Base-by-base conservation (phyloP, 257 asterid genomes). In the Eustoma russellianum region DNA sequence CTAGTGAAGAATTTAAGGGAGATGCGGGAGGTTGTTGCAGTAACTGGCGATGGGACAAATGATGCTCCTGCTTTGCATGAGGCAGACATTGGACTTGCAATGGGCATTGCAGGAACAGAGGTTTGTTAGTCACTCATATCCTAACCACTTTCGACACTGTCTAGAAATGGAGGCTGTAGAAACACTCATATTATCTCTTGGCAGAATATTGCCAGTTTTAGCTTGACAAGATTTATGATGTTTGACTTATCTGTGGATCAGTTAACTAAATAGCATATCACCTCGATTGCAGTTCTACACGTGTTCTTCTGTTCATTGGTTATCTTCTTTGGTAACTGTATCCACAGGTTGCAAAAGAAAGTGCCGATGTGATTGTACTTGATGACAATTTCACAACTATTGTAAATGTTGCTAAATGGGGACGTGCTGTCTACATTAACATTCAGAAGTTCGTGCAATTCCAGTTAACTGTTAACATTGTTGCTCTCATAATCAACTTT, bases 401-500 rank as follows among this genome's bases (percentile, higher is more conserved):
- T 16, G 99, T 92, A 24, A 92, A 83, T 33, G 97, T 92, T 7
- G 99, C 94, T 16, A 88, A 76, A 70, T 88, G 97, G 99, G 99
- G 99, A 41, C 94, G 99, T 18, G 62, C 99, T 13, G 99, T 88
- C 56, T 92, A 92, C 71, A 88, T 92, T 70, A 92, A 92, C 72
- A 92, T 92, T 53, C 97, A 92, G 71, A 92, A 91, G 70, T 92
- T 92, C 59, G 99, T 92, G 66, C 99, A 92, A 65, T 92, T 92
- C 71, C 99, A 92, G 77, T 63, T 88, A 72, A 92, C 99, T 33
- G 94, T 92, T 35, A 92, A 92, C 69, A 77, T 92, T 48, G 97
- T 92, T 57, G 97, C 98, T 64, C 93, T 92, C 67, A 71, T 83
- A 77, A 81, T 92, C 80, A 91, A 92, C 47, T 88, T 92, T 54